A percentile compares a stretch with the other conserved stretches of the same genome.
Evolutionary conservation across 2,329 filamentous ascomycete species (phyloP).

Genomic region (Ceratocystis harringtonii): DNA sequence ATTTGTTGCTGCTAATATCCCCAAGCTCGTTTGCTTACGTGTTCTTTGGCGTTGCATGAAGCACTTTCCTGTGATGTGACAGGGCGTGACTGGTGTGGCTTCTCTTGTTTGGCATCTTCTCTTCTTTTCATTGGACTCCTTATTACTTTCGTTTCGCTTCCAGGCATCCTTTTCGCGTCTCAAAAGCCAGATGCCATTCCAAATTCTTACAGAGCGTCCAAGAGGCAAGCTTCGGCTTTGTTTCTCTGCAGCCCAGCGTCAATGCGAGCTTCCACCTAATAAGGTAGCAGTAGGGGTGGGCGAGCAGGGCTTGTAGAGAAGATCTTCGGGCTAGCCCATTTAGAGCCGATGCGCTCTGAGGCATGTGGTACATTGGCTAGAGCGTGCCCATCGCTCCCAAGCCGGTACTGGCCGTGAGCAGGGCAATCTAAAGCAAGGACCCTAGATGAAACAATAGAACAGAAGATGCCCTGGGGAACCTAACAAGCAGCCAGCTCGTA

Average conservation of each 20-base stretch:
- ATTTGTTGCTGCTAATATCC: too few relatives aligned
- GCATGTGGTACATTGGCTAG: background rate
- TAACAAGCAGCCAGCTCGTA: background rate
- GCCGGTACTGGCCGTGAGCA: background rate
- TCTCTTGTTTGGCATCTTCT: conserved; percentile 2
- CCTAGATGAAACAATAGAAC: conserved; percentile 4
- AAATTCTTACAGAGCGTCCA: too few relatives aligned
- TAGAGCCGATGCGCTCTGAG: background rate
- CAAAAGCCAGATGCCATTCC: background rate
- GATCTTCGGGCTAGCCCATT: background rate
- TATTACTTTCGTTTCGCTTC: background rate
- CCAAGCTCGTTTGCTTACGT: background rate
- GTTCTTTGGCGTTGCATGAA: background rate
- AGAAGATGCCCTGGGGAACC: background rate
- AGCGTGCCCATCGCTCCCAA: background rate
- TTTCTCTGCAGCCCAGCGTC: background rate
- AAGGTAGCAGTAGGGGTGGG: too few relatives aligned
- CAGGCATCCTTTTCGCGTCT: background rate
- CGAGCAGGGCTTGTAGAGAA: background rate
- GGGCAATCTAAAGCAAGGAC: conserved; percentile 4
- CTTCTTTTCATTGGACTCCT: background rate
- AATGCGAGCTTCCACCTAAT: background rate
- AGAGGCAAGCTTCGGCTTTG: background rate
- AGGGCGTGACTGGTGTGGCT: background rate
- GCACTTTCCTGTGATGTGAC: background rate